These are phyloP conservation scores for Spiraea crenata DNA, from an alignment of 331 rosid species.

Conservation along the genomic window DNA sequence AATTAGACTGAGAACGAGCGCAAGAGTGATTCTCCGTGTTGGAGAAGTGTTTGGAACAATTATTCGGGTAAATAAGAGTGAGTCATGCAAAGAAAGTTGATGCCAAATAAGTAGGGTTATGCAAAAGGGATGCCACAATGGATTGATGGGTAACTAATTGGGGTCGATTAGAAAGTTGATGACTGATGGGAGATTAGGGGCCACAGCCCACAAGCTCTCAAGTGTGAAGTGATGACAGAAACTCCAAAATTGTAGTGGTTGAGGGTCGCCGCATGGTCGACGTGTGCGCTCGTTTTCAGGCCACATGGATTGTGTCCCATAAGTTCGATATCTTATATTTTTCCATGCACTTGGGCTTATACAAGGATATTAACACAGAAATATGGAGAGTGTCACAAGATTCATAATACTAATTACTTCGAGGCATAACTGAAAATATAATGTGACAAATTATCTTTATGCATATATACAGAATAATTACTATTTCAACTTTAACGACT, in stretches of 20 bases:
- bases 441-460: no score
- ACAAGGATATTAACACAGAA: no score
- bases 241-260: slow-evolving; percentile 7
- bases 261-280: slow-evolving; percentile 39
- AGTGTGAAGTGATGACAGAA: not conserved
- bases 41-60: not conserved
- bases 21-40: not conserved
- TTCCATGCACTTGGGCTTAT: not conserved
- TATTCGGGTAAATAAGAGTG: not conserved
- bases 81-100: not conserved
- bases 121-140: not conserved
- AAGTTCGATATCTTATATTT: not conserved
- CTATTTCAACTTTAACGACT: no score
- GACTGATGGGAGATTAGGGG: not conserved
- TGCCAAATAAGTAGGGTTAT: not conserved
- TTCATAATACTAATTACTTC: no score
- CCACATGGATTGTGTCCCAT: slow-evolving; percentile 17
- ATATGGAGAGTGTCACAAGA: no score
- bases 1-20: no score
- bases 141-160: not conserved
- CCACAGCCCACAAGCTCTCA: not conserved
- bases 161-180: not conserved
- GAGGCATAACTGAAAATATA: no score
- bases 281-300: not conserved
- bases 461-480: no score